These are phyloP conservation scores for Madurella fahalii DNA, from an alignment of 2,329 filamentous ascomycete species.

Conservation along the genomic window DNA sequence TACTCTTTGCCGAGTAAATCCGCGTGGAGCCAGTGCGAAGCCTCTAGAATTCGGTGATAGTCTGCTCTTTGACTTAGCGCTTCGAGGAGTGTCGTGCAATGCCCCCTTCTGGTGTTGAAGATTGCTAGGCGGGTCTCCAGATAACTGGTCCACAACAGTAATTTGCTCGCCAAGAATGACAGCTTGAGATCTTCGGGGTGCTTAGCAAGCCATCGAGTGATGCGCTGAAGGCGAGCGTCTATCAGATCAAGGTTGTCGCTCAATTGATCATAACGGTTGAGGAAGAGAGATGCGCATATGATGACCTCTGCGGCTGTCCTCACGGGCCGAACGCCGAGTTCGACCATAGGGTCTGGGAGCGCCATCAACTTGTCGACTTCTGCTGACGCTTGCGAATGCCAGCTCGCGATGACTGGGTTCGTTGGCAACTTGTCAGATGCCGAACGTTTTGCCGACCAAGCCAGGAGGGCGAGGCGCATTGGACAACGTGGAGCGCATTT, in stretches of 20 bases:
- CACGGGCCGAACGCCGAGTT: conserved; percentile 4
- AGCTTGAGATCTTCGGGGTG: conserved; percentile 6
- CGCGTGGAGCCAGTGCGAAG: conserved; percentile 8
- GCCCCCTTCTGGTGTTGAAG: conserved; percentile 1
- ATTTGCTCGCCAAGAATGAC: conserved; percentile 16
- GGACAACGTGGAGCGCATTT: conserved; percentile 8
- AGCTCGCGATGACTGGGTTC: conserved; percentile 1
- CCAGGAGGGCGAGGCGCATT: conserved; percentile 13
- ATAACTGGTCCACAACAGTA: conserved; percentile 16
- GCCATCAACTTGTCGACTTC: conserved; percentile 9
- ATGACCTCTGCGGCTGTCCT: conserved; percentile 8
- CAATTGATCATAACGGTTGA: conserved; percentile 14
- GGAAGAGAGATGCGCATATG: conserved; percentile 6
- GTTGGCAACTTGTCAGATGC: neutral
- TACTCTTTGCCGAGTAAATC: conserved; percentile 12
- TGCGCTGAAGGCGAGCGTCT: conserved; percentile 6
- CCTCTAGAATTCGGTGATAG: conserved; percentile 6
- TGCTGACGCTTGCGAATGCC: conserved; percentile 9
- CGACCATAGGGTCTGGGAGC: conserved; percentile 2
- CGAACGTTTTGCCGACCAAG: conserved; percentile 9
- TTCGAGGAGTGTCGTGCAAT: conserved; percentile 12
- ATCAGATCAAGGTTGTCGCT: neutral
- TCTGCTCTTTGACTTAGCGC: conserved; percentile 7
- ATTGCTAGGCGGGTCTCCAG: conserved; percentile 16
- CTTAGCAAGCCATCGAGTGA: conserved; percentile 11